These are phyloP conservation scores for Xylaria sp. DNA, from an alignment of 2,329 filamentous ascomycete genomes.

Conservation along the genomic window DNA sequence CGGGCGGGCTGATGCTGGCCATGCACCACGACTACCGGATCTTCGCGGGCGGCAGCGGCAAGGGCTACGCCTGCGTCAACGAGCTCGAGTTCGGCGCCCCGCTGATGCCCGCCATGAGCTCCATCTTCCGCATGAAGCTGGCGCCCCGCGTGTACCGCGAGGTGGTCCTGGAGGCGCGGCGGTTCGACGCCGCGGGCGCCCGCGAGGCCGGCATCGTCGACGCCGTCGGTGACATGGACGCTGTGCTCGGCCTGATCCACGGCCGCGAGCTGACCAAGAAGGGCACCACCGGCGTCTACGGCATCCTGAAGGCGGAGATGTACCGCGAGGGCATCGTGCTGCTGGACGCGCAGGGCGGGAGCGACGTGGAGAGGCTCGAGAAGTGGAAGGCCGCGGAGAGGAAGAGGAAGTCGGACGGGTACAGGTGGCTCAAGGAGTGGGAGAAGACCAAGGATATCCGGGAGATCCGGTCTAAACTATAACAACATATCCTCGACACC, in stretches of 20 bases:
- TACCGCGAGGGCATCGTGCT: conserved; percentile 66
- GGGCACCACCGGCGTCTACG: conserved; percentile 68
- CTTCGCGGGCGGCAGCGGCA: conserved; percentile 64
- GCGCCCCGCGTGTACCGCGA: conserved; percentile 58
- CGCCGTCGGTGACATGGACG: conserved; percentile 57
- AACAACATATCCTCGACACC: conserved; percentile 2
- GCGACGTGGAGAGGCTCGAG: conserved; percentile 2
- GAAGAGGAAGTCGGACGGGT: conserved; percentile 50
- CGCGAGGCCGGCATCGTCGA: conserved; percentile 71
- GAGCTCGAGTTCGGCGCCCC: conserved; percentile 79
- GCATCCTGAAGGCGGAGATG: conserved; percentile 74
- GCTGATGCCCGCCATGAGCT: conserved; percentile 73
- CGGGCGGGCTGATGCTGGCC: conserved; percentile 78
- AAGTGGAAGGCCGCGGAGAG: conserved; percentile 54
- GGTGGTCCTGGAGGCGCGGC: conserved; percentile 72
- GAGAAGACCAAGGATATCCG: conserved; percentile 45
- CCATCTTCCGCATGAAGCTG: conserved; percentile 74
- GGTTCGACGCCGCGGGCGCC: conserved; percentile 66
- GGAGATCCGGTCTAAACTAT: conserved; percentile 47
- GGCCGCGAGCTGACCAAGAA: conserved; percentile 64
- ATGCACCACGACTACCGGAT: conserved; percentile 85
- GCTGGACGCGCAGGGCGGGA: conserved; percentile 47
- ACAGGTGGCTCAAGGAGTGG: conserved; percentile 52
- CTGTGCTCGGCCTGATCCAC: conserved; percentile 61
- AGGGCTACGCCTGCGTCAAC: conserved; percentile 79